Conservation (phyloP, 169 alveolate genomes). For the Amoebophrya sp. region DNA sequence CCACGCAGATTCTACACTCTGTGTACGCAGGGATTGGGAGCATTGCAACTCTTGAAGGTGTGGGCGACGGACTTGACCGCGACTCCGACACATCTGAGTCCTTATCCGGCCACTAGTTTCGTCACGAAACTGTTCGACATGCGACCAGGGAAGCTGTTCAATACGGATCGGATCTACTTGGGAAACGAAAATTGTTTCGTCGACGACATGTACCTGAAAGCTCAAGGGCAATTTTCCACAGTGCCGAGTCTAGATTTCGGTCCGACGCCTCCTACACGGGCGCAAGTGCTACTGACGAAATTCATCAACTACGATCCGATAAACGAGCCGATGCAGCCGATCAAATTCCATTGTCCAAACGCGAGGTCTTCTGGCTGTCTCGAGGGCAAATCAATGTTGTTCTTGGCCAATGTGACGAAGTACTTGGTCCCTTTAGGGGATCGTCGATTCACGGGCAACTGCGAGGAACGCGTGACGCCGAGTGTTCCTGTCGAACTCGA, state of each 20-base stretch:
- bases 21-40: neutral
- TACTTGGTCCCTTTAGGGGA: neutral
- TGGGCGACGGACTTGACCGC: conserved; percentile 13
- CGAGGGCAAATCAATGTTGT: neutral
- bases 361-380: neutral
- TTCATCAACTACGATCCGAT: neutral
- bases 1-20: neutral
- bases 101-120: neutral
- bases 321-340: neutral
- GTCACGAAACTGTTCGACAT: neutral
- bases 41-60: neutral
- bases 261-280: neutral
- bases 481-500: neutral
- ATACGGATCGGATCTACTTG: neutral
- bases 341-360: neutral
- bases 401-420: neutral
- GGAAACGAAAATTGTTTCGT: neutral
- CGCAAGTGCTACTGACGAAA: neutral
- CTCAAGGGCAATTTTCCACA: neutral
- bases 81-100: neutral
- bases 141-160: neutral
- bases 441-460: neutral
- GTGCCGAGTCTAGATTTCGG: neutral
- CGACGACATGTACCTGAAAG: neutral
- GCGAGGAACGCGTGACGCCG: neutral